Evolutionary conservation across 768 basidiomycete genomes (phyloP).

Genomic region (Tulasnella sp.): DNA sequence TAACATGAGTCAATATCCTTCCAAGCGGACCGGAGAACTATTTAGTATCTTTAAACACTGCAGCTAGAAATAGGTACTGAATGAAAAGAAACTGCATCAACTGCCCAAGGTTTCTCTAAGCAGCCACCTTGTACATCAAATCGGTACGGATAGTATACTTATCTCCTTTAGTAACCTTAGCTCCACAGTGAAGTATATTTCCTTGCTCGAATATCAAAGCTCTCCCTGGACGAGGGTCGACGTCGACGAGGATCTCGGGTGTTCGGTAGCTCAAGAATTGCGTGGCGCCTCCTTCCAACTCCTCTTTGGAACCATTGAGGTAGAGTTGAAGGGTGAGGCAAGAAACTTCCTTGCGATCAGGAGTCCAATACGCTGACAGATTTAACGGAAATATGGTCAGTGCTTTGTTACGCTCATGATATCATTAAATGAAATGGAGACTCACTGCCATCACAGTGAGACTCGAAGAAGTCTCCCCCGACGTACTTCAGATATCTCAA

Average conservation of each 20-base stretch:
- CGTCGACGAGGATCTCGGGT: neutral
- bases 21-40: no score
- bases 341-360: constrained; percentile 9
- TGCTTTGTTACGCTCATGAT: no score
- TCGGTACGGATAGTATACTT: constrained; percentile 13
- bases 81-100: no score
- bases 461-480: constrained; percentile 12
- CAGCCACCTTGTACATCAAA: constrained; percentile 8
- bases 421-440: neutral
- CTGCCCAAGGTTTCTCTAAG: no score
- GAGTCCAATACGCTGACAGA: neutral
- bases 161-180: constrained; percentile 3
- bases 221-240: constrained; percentile 11
- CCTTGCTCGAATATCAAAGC: constrained; percentile 14
- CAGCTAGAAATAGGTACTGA: no score
- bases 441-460: constrained; percentile 5
- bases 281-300: constrained; percentile 12
- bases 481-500: constrained; percentile 12
- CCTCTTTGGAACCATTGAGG: constrained; percentile 11
- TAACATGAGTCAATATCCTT: no score
- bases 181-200: constrained; percentile 8
- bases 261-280: neutral
- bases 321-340: constrained; percentile 14
- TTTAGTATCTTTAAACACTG: no score
- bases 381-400: no score